Evolutionary conservation across 139 green algal genomes (phyloP), one percentile per base, ranked within the genome.

Genomic region (Tetraselmis chui): DNA sequence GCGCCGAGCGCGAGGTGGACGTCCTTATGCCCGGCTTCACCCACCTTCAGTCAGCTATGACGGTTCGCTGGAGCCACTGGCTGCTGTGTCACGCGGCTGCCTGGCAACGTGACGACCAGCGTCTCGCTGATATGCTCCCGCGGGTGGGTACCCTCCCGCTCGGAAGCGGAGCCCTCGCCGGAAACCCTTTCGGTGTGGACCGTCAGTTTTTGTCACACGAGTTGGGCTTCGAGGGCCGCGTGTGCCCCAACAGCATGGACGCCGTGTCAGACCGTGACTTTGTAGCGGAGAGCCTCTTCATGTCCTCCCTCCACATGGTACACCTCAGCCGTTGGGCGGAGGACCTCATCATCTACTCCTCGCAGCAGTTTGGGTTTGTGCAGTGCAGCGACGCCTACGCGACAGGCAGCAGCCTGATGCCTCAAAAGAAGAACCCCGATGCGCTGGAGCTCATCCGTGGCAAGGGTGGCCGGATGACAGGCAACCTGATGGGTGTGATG

Each of bases 391-490:
- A 99, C 78, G 96, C 96, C 2, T 99, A 98, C 83, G 93, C 94
- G 22, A 99, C 97, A 26, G 96, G 97, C 28, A 95, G 88, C 45
- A 94, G 85, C 85, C 89, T 99, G 74, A 99, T 99, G 97, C 97
- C 97, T 27, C 97, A 99, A 89, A 99, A 99, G 92, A 99, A 99
- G 92, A 99, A 99, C 90, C 97, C 97, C 26, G 97, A 99, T 86
- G 95, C 97, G 0, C 89, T 98, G 76, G 97, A 99, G 91, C 92
- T 99, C 23, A 93, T 99, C 84, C 90, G 97, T 59, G 95, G 90
- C 31, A 94, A 94, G 84, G 87, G 84, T 0, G 90, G 90, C 23
- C 80, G 80, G 28, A 78, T 97, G 74, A 91, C 96, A 75, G 97
- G 97, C 81, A 95, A 97, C 89, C 85, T 99, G 82, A 90, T 89